Base-by-base conservation (phyloP, 2,329 filamentous ascomycete species). In the Fusarium penzigii region DNA sequence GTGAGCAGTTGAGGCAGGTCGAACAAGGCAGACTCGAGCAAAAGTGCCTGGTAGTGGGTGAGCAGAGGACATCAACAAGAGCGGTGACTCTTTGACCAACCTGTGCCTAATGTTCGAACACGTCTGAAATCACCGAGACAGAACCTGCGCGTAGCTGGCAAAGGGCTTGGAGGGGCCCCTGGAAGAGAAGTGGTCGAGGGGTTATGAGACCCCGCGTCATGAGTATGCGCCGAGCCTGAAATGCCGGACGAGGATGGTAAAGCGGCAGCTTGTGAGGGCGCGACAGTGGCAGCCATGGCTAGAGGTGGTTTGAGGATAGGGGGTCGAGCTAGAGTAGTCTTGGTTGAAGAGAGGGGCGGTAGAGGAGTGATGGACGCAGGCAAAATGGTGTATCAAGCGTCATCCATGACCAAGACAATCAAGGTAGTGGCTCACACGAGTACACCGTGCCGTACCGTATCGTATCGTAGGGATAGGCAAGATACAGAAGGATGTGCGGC, bases 21-120 rank as follows among this genome's bases (percentile, higher is more conserved):
- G 84, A 46, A 90, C 88, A 55, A 93, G 83, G 77, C 88, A 92
- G 42, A 94, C 90, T 58, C 90, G 81, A 59, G 90, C 90, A 75
- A 94, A 94, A 12, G 88, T 92, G 58, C 88, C 87, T 86, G 43
- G 36, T 17, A 20, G 47, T 51, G 36, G 53, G 53, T 49, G 40
- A 42, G 39, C 44, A 38, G 25, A 14, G 17, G 17, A 43, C n/a
- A 7, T 46, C 14, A 16, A 42, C 25, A 29, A 44, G 14, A 9
- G 20, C 20, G 14, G 39, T 13, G 25, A 29, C 4, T 50, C 41
- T 51, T 42, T 8, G 36, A 69, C 75, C 62, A 74, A 87, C 87
- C 89, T 39, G 89, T 92, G 57, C 87, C 89, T 57, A 93, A 75
- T 12, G 89, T 92, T 70, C 89, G 86, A 59, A 92, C 79, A 45